Evolutionary conservation across 805 yeast genomes (phyloP).

Genomic region (Metschnikowia peoriensis): DNA sequence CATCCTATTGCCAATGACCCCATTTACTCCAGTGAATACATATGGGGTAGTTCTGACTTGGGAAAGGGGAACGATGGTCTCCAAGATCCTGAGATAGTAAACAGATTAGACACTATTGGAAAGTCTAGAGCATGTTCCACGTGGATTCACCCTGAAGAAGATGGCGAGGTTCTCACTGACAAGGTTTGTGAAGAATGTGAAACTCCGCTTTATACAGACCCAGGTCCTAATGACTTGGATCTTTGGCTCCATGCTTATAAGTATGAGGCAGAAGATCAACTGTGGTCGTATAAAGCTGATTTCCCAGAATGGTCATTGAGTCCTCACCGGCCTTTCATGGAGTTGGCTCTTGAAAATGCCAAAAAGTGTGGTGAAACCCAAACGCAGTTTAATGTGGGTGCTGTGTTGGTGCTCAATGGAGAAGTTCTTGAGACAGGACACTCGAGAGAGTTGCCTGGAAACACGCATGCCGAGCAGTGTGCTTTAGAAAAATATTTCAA

Average conservation of each 20-base stretch:
- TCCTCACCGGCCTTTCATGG: constrained; percentile 62
- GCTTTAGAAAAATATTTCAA: constrained; percentile 73
- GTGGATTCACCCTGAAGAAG: constrained; percentile 57
- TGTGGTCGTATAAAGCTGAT: constrained; percentile 75
- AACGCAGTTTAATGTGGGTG: constrained; percentile 94
- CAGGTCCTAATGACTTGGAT: constrained; percentile 83
- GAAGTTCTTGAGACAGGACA: constrained; percentile 75
- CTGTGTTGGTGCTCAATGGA: constrained; percentile 64
- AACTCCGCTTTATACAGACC: constrained; percentile 75
- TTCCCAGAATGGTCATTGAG: constrained; percentile 81
- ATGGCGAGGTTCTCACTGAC: constrained; percentile 67
- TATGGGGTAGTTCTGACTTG: constrained; percentile 71
- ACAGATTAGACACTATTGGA: constrained; percentile 61
- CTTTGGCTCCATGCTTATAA: constrained; percentile 89
- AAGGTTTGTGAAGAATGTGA: constrained; percentile 65
- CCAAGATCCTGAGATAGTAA: constrained; percentile 42
- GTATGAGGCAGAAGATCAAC: constrained; percentile 56
- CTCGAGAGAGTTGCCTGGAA: constrained; percentile 89
- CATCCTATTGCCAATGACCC: constrained; percentile 93
- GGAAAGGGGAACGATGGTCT: constrained; percentile 63
- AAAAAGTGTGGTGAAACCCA: constrained; percentile 74
- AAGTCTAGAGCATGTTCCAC: constrained; percentile 65
- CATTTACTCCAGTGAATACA: constrained; percentile 68
- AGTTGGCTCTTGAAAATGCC: constrained; percentile 74
- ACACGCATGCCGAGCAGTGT: constrained; percentile 97